phyloP scores from a whole-genome alignment of 441 rosid species.

The Arabidopsis lyrata region DNA sequence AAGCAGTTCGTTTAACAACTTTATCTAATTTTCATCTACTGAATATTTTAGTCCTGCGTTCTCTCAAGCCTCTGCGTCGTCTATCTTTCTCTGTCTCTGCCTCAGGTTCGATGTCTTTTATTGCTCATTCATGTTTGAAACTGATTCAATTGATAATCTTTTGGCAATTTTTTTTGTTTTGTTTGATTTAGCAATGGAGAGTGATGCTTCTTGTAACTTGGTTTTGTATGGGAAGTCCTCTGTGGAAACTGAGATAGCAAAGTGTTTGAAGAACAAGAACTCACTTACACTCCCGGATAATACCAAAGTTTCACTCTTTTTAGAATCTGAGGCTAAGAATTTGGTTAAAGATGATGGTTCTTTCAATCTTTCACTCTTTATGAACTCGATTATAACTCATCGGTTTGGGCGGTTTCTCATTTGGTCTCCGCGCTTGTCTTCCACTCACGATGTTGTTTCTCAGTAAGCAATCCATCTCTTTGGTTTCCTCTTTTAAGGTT shows the following conservation, averaged over 20 bases:
- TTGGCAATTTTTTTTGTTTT: neutral
- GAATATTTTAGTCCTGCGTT: neutral
- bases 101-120: constrained; percentile 40
- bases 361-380: constrained; percentile 49
- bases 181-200: constrained; percentile 60
- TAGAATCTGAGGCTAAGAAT: constrained; percentile 59
- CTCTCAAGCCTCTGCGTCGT: constrained; percentile 27
- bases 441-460: constrained; percentile 85
- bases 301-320: constrained; percentile 44
- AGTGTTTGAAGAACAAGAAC: constrained; percentile 52
- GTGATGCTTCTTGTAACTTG: constrained; percentile 48
- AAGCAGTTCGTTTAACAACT: constrained; percentile 1
- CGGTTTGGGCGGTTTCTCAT: constrained; percentile 77
- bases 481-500: neutral
- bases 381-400: constrained; percentile 62
- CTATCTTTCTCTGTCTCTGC: constrained; percentile 36
- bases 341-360: constrained; percentile 38
- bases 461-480: constrained; percentile 55
- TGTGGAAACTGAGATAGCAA: constrained; percentile 60
- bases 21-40: neutral
- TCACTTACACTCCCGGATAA: constrained; percentile 60
- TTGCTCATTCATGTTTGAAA: neutral
- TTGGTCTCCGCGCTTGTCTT: constrained; percentile 82
- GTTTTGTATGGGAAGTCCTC: constrained; percentile 73
- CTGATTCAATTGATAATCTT: neutral